These are phyloP conservation scores for Marasmius fiardii DNA, from an alignment of 1,284 basidiomycete genomes.

Conservation along the genomic window DNA sequence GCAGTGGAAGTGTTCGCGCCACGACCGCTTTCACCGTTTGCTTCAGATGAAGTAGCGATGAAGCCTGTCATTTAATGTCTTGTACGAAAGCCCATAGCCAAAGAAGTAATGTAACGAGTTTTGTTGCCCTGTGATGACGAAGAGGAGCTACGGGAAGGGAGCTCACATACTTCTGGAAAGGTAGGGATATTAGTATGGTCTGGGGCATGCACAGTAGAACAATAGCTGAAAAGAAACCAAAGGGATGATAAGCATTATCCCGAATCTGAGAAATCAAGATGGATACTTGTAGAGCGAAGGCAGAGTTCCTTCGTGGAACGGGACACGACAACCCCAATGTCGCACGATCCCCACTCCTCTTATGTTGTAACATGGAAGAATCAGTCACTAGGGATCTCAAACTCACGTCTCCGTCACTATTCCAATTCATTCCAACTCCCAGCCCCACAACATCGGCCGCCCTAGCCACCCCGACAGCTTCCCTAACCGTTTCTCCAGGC, in stretches of 20 bases:
- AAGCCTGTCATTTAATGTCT: constrained; percentile 23
- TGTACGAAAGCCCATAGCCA: constrained; percentile 27
- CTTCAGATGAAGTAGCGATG: constrained; percentile 20
- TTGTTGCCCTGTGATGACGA: too few species aligned
- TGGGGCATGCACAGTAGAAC: constrained; percentile 21
- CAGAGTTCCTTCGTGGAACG: constrained; percentile 21
- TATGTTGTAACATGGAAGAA: too few species aligned
- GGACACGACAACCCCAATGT: constrained; percentile 25
- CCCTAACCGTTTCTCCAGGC: constrained; percentile 18
- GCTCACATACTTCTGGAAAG: constrained; percentile 17
- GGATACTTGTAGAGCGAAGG: constrained; percentile 27
- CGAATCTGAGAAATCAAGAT: too few species aligned
- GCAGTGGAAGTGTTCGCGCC: constrained; percentile 19
- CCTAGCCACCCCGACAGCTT: constrained; percentile 23
- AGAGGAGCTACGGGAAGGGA: too few species aligned
- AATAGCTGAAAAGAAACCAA: constrained; percentile 18
- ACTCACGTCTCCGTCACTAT: constrained; percentile 29
- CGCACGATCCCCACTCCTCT: constrained; percentile 24
- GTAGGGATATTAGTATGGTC: constrained; percentile 24
- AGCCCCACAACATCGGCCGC: constrained; percentile 25
- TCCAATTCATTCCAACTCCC: constrained; percentile 27
- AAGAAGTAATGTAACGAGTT: constrained; percentile 22
- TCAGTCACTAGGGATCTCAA: too few species aligned
- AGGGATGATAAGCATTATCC: too few species aligned
- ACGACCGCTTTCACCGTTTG: too few species aligned